phyloP scores from a whole-genome alignment of 306 rosid genomes.

The Mimosa pudica region DNA sequence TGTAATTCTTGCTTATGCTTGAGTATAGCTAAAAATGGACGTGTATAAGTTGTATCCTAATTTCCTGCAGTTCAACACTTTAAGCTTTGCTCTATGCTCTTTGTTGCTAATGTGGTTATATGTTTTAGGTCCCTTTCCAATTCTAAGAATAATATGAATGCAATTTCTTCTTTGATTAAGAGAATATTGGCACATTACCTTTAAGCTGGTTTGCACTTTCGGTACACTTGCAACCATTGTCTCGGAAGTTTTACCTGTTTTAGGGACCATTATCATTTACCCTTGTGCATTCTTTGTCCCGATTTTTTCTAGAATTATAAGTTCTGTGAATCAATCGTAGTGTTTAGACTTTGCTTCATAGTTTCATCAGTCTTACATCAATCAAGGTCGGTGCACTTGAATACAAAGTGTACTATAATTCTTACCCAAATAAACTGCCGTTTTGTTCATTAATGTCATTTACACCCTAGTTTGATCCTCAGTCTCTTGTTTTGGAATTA shows the following conservation, averaged over 20 bases:
- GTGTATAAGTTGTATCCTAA: background rate
- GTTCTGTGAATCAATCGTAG: no score
- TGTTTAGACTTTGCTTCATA: background rate
- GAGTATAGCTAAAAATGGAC: background rate
- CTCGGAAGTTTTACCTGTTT: background rate
- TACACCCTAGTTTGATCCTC: background rate
- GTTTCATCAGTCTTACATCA: background rate
- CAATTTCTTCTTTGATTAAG: background rate
- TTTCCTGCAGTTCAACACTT: background rate
- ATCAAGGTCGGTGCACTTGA: background rate
- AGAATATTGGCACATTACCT: background rate
- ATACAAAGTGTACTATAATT: background rate
- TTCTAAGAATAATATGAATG: background rate
- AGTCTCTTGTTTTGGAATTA: background rate
- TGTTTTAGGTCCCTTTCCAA: background rate
- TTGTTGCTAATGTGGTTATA: background rate
- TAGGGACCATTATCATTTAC: background rate
- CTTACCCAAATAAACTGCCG: background rate
- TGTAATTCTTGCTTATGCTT: background rate
- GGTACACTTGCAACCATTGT: background rate
- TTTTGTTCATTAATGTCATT: background rate
- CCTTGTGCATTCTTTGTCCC: background rate
- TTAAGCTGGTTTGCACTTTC: background rate
- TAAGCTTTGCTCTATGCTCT: background rate
- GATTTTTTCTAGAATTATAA: background rate